Evolutionary conservation across 805 yeast species (phyloP), one percentile per base, ranked within the genome.

Genomic region (Nematodospora valgi): DNA sequence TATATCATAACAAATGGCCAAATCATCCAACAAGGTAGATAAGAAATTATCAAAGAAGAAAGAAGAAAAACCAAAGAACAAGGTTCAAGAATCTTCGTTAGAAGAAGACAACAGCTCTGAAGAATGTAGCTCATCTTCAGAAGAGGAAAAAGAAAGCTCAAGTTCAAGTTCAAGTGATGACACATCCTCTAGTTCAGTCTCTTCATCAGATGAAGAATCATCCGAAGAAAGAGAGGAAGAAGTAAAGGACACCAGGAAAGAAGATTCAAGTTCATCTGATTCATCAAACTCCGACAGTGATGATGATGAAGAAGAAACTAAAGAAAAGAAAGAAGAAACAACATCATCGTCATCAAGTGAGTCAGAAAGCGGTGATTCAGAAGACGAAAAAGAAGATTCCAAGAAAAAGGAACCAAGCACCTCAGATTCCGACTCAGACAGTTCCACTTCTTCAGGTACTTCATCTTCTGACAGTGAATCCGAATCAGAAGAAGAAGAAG

Each of bases 1-100:
- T 30, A 6, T 8, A 20, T 12, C 15, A 19, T n/a, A n/a, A 12
- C 60, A 27, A 49, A 66, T 66, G 72, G 72, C 67, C 45, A 66
- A 65, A 50, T 46, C 68, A 42, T 46, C 61, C 27, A 56, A 55
- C 48, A 58, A 55, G 43, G 45, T 33, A 19, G 31, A 27, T 13
- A 31, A 19, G 26, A 33, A 38, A 34, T 27, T 30, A 38, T 35
- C 48, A 34, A 46, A 49, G 48, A 51, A 51, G 45, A 47, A 39
- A 30, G 43, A 41, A 25, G 18, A 28, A 19, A 31, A 34, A 15
- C 16, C 27, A 15, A 34, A 34, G 33, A 48, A 51, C 42, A 43
- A 45, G 35, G 38, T 30, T 22, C 44, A 48, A 7, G 36, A 33
- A 23, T 19, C 37, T 10, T 26, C 32, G 14, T 32, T 32, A 12